Conservation (phyloP, 768 basidiomycete genomes). For the Lactarius hengduanensis region DNA sequence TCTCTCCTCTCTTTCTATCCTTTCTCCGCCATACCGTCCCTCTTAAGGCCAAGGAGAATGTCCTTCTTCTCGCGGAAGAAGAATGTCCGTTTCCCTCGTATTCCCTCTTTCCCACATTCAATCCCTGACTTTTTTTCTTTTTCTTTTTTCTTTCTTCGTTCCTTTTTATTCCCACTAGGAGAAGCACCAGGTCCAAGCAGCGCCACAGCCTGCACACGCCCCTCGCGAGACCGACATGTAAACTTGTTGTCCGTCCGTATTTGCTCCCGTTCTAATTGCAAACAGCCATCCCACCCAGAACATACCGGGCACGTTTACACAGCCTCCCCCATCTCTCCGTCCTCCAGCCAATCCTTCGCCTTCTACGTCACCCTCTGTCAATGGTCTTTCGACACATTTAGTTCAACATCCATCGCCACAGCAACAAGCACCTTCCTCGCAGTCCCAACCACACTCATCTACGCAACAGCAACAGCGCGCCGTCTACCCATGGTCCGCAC, state of each 20-base stretch:
- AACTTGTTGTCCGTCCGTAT: neutral
- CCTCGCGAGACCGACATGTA: slow-evolving; percentile 24
- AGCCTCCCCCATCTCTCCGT: slow-evolving; percentile 34
- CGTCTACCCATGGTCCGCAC: slow-evolving; percentile 82
- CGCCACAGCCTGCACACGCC: slow-evolving; percentile 21
- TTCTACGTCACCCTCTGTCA: slow-evolving; percentile 34
- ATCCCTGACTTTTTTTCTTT: slow-evolving; percentile 7
- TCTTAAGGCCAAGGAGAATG: slow-evolving; percentile 75
- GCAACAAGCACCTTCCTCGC: slow-evolving; percentile 36
- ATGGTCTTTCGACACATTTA: slow-evolving; percentile 34
- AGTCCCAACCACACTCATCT: slow-evolving; percentile 31
- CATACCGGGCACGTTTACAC: slow-evolving; percentile 15
- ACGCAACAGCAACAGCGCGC: slow-evolving; percentile 47
- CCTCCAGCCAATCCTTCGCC: slow-evolving; percentile 35
- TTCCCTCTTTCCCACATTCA: slow-evolving; percentile 16
- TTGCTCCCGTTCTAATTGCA: slow-evolving; percentile 16
- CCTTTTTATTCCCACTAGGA: slow-evolving; percentile 19
- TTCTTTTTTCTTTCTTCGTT: neutral
- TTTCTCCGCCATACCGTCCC: slow-evolving; percentile 62
- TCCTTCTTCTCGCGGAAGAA: slow-evolving; percentile 93
- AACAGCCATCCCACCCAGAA: slow-evolving; percentile 19
- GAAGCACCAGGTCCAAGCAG: slow-evolving; percentile 26
- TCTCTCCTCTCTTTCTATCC: neutral
- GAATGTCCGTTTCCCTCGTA: slow-evolving; percentile 37
- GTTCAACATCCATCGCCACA: slow-evolving; percentile 34